phyloP scores from a whole-genome alignment of 768 basidiomycete species.

The Basidioascus undulatus region DNA sequence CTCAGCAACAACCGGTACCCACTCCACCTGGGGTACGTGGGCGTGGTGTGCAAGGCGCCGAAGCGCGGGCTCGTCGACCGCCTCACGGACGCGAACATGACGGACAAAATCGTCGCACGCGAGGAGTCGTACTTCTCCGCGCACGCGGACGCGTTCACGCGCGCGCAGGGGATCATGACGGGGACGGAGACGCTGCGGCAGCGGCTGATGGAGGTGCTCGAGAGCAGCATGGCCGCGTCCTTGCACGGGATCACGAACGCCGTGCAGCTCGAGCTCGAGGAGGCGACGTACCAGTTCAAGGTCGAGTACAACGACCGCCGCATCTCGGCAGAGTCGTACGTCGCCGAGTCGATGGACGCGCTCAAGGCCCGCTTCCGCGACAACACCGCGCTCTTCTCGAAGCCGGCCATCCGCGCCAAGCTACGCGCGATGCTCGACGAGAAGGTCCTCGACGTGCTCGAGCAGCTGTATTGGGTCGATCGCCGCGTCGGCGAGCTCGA shows the following conservation, averaged over 20 bases:
- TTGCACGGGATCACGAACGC: conserved; percentile 91
- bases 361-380: conserved; percentile 73
- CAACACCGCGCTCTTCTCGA: conserved; percentile 59
- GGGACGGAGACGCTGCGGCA: conserved; percentile 75
- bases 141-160: conserved; percentile 31
- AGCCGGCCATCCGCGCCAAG: conserved; percentile 64
- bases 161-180: conserved; percentile 44
- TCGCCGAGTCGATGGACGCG: conserved; percentile 84
- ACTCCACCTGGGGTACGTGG: conserved; percentile 90
- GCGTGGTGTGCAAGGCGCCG: conserved; percentile 65
- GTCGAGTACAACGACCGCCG: conserved; percentile 92
- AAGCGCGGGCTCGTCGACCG: conserved; percentile 7
- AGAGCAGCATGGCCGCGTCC: conserved; percentile 90
- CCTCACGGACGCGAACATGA: conserved; percentile 18
- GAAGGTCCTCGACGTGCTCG: conserved; percentile 87
- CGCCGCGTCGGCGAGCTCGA: conserved; percentile 50
- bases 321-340: conserved; percentile 85
- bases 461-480: conserved; percentile 92
- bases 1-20: conserved; percentile 80
- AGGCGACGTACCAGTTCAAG: conserved; percentile 95
- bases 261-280: conserved; percentile 89
- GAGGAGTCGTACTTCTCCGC: conserved; percentile 45
- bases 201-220: conserved; percentile 86
- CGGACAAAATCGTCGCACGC: conserved; percentile 27
- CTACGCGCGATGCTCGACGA: conserved; percentile 87